A percentile compares a stretch with the other conserved stretches of the same genome.
Conservation (phyloP, 441 rosid species). For the Euphorbia celastroides region DNA sequence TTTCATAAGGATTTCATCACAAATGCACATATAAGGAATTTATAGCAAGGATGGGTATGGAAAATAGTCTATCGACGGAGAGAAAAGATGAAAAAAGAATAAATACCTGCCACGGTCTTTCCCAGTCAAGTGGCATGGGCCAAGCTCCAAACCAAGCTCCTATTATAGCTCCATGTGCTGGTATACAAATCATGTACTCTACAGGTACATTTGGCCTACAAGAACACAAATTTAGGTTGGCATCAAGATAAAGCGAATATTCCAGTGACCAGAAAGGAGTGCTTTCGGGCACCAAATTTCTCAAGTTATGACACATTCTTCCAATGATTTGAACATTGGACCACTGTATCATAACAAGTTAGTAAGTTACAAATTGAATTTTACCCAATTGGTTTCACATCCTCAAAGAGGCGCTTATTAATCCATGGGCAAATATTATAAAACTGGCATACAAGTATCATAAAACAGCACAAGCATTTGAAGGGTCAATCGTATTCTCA, state of each 20-base stretch:
- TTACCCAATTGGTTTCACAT: too few relatives aligned
- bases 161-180: slow-evolving; percentile 71
- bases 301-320: too few relatives aligned
- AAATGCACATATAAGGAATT: neutral
- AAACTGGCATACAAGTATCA: neutral
- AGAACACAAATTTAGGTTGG: slow-evolving; percentile 19
- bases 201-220: slow-evolving; percentile 39
- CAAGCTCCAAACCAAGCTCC: slow-evolving; percentile 98
- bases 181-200: slow-evolving; percentile 57
- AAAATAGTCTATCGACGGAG: neutral
- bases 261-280: neutral
- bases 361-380: too few relatives aligned
- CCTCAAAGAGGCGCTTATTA: too few relatives aligned
- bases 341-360: slow-evolving; percentile 1
- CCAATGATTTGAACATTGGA: neutral
- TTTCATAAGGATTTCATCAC: neutral
- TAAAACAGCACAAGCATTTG: neutral
- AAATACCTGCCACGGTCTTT: slow-evolving; percentile 87
- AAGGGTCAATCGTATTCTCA: neutral
- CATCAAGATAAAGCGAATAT: slow-evolving; percentile 3
- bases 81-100: neutral
- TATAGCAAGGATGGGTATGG: neutral
- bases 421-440: neutral
- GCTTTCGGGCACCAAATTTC: too few relatives aligned
- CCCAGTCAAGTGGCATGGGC: slow-evolving; percentile 99